Evolutionary conservation across 192 early-diverging fungal species (phyloP).

Genomic region (Globomyces pollinis-pini): DNA sequence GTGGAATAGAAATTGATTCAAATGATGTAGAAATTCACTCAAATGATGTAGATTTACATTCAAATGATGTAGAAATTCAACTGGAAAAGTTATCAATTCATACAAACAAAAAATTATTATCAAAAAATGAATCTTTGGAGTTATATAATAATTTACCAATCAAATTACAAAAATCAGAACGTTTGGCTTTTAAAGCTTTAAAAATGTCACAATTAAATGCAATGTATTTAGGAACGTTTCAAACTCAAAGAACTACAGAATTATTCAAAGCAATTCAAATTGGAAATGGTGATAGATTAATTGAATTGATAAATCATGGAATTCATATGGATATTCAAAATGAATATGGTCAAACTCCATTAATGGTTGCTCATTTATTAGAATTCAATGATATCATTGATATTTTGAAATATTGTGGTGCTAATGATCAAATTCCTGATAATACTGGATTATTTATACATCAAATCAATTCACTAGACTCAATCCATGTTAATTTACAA

Average conservation of each 20-base stretch:
- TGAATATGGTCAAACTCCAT: conserved; percentile 11
- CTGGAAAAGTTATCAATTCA: background rate
- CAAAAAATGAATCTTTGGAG: background rate
- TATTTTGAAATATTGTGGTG: background rate
- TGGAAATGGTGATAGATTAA: background rate
- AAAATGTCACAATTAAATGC: background rate
- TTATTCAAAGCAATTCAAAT: background rate
- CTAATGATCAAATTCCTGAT: background rate
- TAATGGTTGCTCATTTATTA: background rate
- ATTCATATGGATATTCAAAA: background rate
- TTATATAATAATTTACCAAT: background rate
- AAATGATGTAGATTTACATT: too few species aligned
- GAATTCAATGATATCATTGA: background rate
- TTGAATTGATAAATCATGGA: background rate
- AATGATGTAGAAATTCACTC: too few species aligned
- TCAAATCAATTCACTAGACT: background rate
- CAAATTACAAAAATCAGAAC: background rate
- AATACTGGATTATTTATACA: background rate
- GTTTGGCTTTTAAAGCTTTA: background rate
- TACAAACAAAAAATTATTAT: background rate
- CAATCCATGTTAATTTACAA: background rate
- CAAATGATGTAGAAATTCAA: too few species aligned
- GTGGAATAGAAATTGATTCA: background rate
- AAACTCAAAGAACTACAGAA: background rate
- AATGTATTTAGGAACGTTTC: conserved; percentile 2